Conservation (phyloP, 148 eudicot species). For the Rhododendron molle region DNA sequence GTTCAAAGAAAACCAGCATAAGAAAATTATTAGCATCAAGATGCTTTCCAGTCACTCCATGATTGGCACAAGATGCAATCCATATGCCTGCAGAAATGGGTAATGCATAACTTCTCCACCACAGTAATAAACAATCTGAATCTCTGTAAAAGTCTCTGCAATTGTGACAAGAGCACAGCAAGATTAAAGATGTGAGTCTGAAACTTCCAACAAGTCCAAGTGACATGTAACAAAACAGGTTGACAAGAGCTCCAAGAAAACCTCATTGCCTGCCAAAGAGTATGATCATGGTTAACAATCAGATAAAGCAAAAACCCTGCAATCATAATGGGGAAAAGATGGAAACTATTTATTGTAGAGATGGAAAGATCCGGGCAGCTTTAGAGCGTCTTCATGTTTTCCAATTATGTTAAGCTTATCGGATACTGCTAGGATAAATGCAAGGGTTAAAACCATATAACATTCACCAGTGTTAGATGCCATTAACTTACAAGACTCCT, state of each 20-base stretch:
- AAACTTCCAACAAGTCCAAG: constrained; percentile 74
- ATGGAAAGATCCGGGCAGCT: not conserved
- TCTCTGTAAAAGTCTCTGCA: constrained; percentile 53
- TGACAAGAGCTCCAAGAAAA: constrained; percentile 26
- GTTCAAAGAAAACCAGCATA: constrained; percentile 7
- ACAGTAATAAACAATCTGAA: not conserved
- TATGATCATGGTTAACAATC: constrained; percentile 10
- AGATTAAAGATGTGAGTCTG: constrained; percentile 95
- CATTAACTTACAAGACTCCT: not conserved
- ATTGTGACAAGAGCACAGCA: constrained; percentile 85
- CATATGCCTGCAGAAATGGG: constrained; percentile 5
- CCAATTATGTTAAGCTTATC: not conserved
- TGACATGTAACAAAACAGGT: constrained; percentile 77
- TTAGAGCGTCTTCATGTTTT: not conserved
- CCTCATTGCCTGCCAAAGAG: constrained; percentile 29
- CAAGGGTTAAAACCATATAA: not conserved
- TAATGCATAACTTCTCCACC: not conserved
- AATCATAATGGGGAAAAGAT: not conserved
- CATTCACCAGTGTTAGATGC: constrained; percentile 1
- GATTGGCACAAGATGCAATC: not conserved
- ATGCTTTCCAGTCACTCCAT: not conserved
- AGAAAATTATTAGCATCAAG: constrained; percentile 4
- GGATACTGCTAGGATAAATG: not conserved
- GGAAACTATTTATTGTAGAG: not conserved
- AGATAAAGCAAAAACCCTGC: not conserved